Evolutionary conservation across 257 asterid species (phyloP).

Genomic region (Ballota nigra): DNA sequence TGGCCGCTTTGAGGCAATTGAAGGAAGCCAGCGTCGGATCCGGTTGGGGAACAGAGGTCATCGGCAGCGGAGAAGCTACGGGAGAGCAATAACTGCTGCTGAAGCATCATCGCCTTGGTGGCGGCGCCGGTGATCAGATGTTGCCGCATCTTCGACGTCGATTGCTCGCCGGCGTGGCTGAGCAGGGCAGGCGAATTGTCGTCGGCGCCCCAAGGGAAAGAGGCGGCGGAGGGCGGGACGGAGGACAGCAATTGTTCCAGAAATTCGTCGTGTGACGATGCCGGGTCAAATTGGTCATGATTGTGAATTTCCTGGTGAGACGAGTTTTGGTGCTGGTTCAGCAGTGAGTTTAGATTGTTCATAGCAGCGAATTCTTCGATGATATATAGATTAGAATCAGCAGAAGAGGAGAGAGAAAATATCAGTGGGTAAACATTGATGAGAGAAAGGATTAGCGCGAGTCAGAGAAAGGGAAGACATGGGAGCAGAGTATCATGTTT

Average conservation of each 20-base stretch:
- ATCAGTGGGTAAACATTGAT: neutral
- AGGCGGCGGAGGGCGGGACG: constrained; percentile 42
- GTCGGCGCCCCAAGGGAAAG: constrained; percentile 34
- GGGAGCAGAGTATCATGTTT: constrained; percentile 30
- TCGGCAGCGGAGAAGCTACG: constrained; percentile 38
- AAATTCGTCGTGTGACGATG: constrained; percentile 60
- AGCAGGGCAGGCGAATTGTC: constrained; percentile 19
- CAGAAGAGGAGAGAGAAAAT: neutral
- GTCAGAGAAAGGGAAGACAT: neutral
- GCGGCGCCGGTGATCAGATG: constrained; percentile 56
- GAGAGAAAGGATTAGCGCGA: neutral
- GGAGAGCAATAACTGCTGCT: constrained; percentile 55
- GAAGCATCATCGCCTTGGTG: constrained; percentile 62
- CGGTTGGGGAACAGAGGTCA: constrained; percentile 43
- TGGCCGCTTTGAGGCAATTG: constrained; percentile 39
- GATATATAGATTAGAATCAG: constrained; percentile 10
- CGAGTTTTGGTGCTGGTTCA: constrained; percentile 44
- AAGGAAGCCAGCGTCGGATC: constrained; percentile 26
- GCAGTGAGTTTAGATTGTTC: constrained; percentile 43
- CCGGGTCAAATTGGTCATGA: constrained; percentile 48
- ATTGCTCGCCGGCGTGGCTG: constrained; percentile 34
- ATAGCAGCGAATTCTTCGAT: constrained; percentile 43
- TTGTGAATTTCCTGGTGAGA: constrained; percentile 45
- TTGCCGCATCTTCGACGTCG: constrained; percentile 52
- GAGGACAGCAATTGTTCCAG: constrained; percentile 80